Evolutionary conservation across 768 basidiomycete genomes (phyloP), one percentile per base, ranked within the genome.

Genomic region (Serendipita sp.): DNA sequence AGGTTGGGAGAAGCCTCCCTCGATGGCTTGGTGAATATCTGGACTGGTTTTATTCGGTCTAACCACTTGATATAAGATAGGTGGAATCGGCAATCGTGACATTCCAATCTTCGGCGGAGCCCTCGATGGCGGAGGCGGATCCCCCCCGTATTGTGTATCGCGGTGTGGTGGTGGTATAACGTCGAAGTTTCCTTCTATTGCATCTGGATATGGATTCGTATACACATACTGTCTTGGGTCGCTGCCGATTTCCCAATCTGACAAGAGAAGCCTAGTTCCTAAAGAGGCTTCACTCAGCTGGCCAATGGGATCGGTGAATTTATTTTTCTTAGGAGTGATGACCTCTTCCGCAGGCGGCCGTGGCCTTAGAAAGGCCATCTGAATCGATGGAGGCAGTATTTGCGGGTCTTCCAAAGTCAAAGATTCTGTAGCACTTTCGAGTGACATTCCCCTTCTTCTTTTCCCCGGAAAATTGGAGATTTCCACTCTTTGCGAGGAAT

Each of bases 81-180:
- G 48, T 5, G 29, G 8, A 5, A 8, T 6, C 6, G 8, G 48
- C 5, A n/a, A n/a, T 60, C 34, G 55, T 4, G 55, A 31, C 27
- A 60, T 31, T 37, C 55, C 55, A 60, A 60, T 60, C 55, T 60
- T 60, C 16, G 55, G 55, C 8, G 55, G 55, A 10, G 36, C 36
- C n/a, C 27, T 8, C 10, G 31, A 36, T 10, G 55, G 16, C 11
- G 16, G 29, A 60, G 27, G 8, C 36, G 55, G 8, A 16, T 60
- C 18, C 13, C 5, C 13, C 5, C 40, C 40, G 5, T 5, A 5
- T 40, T 5, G 40, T 40, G 5, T 40, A 5, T 40, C 40, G 6
- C 13, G 5, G 6, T 52, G 48, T n/a, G 48, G 16, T 23, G 48
- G 31, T 8, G 48, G 48, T 16, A 8, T 52, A 23, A 16, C 5